phyloP scores from a whole-genome alignment of 2,329 filamentous ascomycete species.

The Colletotrichum sp. region DNA sequence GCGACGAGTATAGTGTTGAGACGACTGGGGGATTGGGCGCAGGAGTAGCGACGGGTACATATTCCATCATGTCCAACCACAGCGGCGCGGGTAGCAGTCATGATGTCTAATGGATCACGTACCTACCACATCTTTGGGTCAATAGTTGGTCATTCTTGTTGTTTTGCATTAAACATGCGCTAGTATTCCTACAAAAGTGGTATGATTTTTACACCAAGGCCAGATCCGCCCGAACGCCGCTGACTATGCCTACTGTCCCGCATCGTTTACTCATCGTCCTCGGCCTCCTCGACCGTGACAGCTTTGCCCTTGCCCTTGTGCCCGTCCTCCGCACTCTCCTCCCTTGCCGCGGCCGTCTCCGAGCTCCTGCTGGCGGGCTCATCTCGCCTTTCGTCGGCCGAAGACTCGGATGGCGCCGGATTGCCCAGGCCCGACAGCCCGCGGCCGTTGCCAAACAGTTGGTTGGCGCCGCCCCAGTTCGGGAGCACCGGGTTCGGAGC shows the following conservation, averaged over 20 bases:
- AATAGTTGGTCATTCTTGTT: background rate
- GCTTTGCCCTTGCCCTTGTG: conserved; percentile 50
- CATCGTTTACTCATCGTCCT: conserved; percentile 37
- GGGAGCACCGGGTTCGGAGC: conserved; percentile 54
- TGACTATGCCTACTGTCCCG: background rate
- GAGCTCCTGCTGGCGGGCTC: background rate
- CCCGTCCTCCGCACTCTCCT: background rate
- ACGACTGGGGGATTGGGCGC: background rate
- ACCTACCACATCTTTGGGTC: background rate
- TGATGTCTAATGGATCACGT: background rate
- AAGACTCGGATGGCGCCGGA: background rate
- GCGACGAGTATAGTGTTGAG: background rate
- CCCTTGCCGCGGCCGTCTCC: conserved; percentile 4
- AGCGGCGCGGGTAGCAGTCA: background rate
- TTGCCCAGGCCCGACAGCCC: conserved; percentile 4
- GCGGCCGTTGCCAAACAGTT: conserved; percentile 46
- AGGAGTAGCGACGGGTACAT: background rate
- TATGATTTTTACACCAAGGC: conserved; percentile 20
- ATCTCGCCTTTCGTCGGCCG: conserved; percentile 15
- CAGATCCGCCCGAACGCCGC: conserved; percentile 6
- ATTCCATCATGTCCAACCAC: background rate
- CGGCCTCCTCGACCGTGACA: conserved; percentile 51
- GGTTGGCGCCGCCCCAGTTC: conserved; percentile 56
- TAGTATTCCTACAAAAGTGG: conserved; percentile 15
- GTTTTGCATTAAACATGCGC: background rate